Conservation (phyloP, 495 filamentous ascomycete species). For the Xylaria venustula region DNA sequence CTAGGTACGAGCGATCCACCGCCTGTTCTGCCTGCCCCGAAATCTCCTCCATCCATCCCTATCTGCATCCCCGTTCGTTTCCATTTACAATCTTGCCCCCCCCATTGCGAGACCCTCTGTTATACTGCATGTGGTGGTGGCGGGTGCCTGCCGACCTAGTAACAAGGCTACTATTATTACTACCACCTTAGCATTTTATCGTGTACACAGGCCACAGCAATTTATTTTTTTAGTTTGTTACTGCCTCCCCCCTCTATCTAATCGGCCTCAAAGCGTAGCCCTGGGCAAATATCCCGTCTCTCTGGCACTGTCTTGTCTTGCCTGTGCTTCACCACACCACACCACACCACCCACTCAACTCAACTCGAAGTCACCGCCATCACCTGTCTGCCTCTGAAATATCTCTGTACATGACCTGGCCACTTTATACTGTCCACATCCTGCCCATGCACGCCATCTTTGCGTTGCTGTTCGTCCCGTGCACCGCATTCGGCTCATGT, state of each 20-base stretch:
- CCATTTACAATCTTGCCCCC: too few species aligned
- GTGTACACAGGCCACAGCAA: background rate
- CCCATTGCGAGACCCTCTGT: background rate
- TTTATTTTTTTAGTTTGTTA: too few species aligned
- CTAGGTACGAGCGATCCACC: conserved; percentile 26
- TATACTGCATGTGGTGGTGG: too few species aligned
- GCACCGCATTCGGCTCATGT: background rate
- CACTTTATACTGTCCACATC: background rate
- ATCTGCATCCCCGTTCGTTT: conserved; percentile 1
- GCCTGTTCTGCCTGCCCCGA: background rate
- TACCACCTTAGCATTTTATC: background rate
- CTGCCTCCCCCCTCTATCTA: too few species aligned
- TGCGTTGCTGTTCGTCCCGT: too few species aligned
- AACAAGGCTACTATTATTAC: too few species aligned
- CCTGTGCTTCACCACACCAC: conserved; percentile 4
- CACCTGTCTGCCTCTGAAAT: background rate
- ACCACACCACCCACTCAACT: conserved; percentile 4
- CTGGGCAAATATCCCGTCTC: background rate
- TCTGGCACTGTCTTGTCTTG: conserved; percentile 5
- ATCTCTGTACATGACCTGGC: background rate
- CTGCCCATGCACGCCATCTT: background rate
- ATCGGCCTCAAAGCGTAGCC: background rate
- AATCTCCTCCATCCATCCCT: background rate
- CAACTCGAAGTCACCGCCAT: background rate
- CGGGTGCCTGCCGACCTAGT: too few species aligned